Base-by-base conservation (phyloP, 179 eudicot species). In the Actinidia arguta region DNA sequence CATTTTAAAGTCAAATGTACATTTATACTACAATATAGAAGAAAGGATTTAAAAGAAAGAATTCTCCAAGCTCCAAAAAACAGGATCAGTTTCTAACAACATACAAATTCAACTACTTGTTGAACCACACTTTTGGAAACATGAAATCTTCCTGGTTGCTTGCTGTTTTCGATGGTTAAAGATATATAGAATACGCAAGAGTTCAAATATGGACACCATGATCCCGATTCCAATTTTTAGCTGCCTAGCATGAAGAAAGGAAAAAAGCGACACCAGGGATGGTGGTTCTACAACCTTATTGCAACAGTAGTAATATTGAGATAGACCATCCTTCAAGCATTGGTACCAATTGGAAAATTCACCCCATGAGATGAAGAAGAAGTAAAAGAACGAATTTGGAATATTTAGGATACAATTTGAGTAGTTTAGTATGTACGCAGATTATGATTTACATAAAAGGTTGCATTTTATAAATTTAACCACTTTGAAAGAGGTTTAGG, bases 251-350 rank as follows among this genome's bases (percentile, higher is more conserved):
- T 48, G 16, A 48, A 62, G 58, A 78, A 61, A 24, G 46, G 46
- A n/a, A 44, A 62, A 62, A 3, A 8, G 25, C 17, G 58, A 62
- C 3, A 10, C 42, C 9, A 62, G 58, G 27, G 36, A 25, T 1
- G 46, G 14, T 62, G 58, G 80, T 42, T 78, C 20, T 24, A 78
- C 44, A 78, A 78, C 80, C 79, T 42, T 58, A 4, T 44, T 5
- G 42, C 24, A 24, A 61, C 4, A 12, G 22, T 22, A 14, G 6
- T 20, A 39, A 61, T n/a, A 46, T 77, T 46, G 14, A 14, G 61
- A 59, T 14, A 14, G 27, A 24, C 47, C 78, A 74, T 7, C 44
- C 77, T 44, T 52, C 64, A 52, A 27, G 59, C 10, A 13, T 31
- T 31, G 17, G 27, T 31, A 10, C 79, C 55, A 46, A 16, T 44